Conservation (phyloP, 225 moss, liverwort and hornwort species). For the Neckera pumila region DNA sequence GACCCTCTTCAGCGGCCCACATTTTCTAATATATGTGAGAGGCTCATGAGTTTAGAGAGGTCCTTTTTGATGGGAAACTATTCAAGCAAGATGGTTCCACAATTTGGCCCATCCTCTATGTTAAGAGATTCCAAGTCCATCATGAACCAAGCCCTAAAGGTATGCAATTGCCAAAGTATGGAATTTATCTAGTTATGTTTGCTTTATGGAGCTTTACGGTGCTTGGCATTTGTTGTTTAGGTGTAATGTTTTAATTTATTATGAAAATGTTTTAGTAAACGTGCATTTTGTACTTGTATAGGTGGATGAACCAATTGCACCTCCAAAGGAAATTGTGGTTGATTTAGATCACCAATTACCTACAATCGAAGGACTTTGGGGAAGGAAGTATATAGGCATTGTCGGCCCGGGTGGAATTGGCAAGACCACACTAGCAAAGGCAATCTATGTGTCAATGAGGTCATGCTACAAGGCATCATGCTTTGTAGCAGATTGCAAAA, state of each 20-base stretch:
- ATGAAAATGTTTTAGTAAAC: rapidly evolving
- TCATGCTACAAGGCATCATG: neutral
- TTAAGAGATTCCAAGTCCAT: no score
- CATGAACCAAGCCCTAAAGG: no score
- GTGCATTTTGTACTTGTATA: neutral
- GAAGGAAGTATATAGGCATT: neutral
- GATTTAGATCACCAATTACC: neutral
- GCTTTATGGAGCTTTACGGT: no score
- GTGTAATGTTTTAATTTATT: rapidly evolving
- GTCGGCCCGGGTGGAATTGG: neutral
- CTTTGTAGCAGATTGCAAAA: neutral
- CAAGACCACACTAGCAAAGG: neutral
- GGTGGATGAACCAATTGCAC: neutral
- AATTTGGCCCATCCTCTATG: no score
- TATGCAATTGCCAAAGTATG: no score
- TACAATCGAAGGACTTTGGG: neutral
- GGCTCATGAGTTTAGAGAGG: no score
- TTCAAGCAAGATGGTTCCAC: no score
- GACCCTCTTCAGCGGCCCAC: no score
- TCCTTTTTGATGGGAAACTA: neutral
- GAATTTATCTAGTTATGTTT: no score
- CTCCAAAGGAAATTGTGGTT: neutral
- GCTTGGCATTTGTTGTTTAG: neutral
- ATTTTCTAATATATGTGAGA: no score
- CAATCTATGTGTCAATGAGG: rapidly evolving